Base-by-base conservation (phyloP, 148 eudicot species). In the Diospyros kaki region DNA sequence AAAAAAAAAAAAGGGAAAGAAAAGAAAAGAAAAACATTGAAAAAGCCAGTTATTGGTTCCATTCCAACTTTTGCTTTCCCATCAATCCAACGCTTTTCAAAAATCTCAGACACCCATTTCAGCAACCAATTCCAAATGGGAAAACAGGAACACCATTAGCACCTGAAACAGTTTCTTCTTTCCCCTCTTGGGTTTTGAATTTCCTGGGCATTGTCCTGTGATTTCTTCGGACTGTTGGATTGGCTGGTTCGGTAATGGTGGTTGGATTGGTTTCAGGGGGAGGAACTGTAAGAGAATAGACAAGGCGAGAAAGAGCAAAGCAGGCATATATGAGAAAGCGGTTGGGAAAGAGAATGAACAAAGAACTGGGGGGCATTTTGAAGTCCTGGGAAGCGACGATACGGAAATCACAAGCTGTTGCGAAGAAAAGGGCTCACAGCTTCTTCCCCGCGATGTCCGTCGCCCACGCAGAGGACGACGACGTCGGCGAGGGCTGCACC, bases 381-480 rank as follows among this genome's bases (percentile, higher is more conserved):
- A 86, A 77, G 71, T 64, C 76, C 59, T 84, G 81, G 83, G 85
- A 82, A 75, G 45, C 66, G 17, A 77, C 72, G 44, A 64, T 85
- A 55, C 77, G 76, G 52, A 82, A 78, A 83, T 77, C 91, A 83
- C 80, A 75, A 61, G 78, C 73, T 74, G 48, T 81, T 56, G 76
- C 87, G 28, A 89, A 84, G 81, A 93, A 81, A 61, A 73, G 14
- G 67, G 67, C 64, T n/a, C 43, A 44, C 54, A 3, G 9, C 40
- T 73, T 50, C 15, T 63, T 73, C 48, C n/a, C 59, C n/a, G 40
- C 68, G 51, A 73, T 73, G 76, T 73, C 76, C 4, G 76, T 73
- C 42, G 76, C 76, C 46, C 76, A 63, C 7, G 68, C 53, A 2
- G 76, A 73, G 6, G 76, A 72, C 17, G 75, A 58, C 6, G 75